Percentiles rank a stretch among this genome's conserved stretches.
Conservation (phyloP, 106 monocot species). For the Alisma plantagoaquatica region DNA sequence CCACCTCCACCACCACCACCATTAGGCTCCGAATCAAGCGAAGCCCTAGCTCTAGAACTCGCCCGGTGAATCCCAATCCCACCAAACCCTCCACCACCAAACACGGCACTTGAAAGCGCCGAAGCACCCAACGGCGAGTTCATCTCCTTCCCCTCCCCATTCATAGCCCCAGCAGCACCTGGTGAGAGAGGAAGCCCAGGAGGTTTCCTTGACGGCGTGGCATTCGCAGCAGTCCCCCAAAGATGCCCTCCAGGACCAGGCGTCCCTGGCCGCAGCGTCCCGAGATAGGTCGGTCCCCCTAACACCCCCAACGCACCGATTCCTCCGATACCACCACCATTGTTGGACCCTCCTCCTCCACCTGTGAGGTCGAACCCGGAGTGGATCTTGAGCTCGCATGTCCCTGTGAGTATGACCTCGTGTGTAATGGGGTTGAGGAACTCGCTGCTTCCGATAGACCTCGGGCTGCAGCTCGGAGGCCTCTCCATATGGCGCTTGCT, state of each 20-base stretch:
- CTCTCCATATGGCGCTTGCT: conserved; percentile 27
- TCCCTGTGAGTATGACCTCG: conserved; percentile 23
- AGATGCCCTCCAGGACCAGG: conserved; percentile 65
- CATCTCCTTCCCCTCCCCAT: too few species aligned
- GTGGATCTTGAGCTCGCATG: conserved; percentile 27
- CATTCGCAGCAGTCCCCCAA: conserved; percentile 22
- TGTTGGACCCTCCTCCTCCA: background rate
- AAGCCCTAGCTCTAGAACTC: conserved; percentile 12
- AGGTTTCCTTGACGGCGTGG: conserved; percentile 42
- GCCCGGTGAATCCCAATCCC: background rate
- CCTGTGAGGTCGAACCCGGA: conserved; percentile 6
- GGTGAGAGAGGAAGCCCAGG: conserved; percentile 7
- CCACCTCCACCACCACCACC: conserved; percentile 10
- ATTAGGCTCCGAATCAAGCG: conserved; percentile 3
- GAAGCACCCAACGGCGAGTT: conserved; percentile 10
- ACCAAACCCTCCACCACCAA: conserved; percentile 5
- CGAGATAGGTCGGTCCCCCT: conserved; percentile 18
- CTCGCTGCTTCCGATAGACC: conserved; percentile 30
- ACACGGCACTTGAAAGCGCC: conserved; percentile 6
- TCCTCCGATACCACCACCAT: too few species aligned
- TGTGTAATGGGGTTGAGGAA: conserved; percentile 30
- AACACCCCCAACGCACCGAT: too few species aligned
- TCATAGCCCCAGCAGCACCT: conserved; percentile 1
- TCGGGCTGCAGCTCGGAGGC: conserved; percentile 24
- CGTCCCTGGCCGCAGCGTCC: conserved; percentile 71